Conservation (phyloP, 192 early-diverging fungal genomes). For the Podila epicladia region DNA sequence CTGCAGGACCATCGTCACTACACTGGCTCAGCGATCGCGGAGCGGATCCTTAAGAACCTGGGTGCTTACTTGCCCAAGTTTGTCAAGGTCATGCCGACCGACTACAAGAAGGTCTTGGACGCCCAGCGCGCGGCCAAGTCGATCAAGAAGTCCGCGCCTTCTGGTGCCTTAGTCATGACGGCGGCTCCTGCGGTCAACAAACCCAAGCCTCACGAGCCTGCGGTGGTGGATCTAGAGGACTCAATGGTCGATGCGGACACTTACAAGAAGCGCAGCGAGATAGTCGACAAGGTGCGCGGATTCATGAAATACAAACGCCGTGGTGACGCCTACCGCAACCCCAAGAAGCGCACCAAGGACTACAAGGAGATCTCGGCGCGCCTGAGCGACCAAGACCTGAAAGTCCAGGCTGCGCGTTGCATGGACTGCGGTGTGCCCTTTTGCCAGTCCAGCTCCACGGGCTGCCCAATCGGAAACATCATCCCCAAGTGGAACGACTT, state of each 20-base stretch:
- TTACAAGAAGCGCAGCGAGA: slow-evolving; percentile 70
- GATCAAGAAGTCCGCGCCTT: slow-evolving; percentile 19
- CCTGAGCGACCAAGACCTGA: slow-evolving; percentile 79
- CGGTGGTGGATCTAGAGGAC: slow-evolving; percentile 92
- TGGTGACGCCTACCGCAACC: slow-evolving; percentile 88
- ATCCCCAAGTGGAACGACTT: slow-evolving; percentile 99
- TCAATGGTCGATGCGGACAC: slow-evolving; percentile 80
- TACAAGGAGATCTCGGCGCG: slow-evolving; percentile 95
- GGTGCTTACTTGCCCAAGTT: slow-evolving; percentile 77
- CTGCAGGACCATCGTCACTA: slow-evolving; percentile 83
- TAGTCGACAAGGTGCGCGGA: slow-evolving; percentile 92
- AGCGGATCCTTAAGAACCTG: slow-evolving; percentile 75
- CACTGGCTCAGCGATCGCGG: slow-evolving; percentile 87
- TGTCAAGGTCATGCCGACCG: slow-evolving; percentile 93
- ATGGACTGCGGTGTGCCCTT: slow-evolving; percentile 99
- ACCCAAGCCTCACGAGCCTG: slow-evolving; percentile 63
- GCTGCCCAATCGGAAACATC: slow-evolving; percentile 98
- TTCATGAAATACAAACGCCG: slow-evolving; percentile 95
- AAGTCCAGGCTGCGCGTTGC: slow-evolving; percentile 95
- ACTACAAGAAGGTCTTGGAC: slow-evolving; percentile 87
- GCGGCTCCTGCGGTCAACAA: slow-evolving; percentile 33
- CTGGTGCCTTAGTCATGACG: slow-evolving; percentile 33
- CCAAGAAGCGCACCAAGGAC: slow-evolving; percentile 83
- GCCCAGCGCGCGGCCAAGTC: slow-evolving; percentile 63
- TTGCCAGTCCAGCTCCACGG: slow-evolving; percentile 93